Percentiles rank a stretch among this genome's conserved stretches.
Evolutionary conservation across 2,329 filamentous ascomycete species (phyloP).

Genomic region (Xylaria polymorpha): DNA sequence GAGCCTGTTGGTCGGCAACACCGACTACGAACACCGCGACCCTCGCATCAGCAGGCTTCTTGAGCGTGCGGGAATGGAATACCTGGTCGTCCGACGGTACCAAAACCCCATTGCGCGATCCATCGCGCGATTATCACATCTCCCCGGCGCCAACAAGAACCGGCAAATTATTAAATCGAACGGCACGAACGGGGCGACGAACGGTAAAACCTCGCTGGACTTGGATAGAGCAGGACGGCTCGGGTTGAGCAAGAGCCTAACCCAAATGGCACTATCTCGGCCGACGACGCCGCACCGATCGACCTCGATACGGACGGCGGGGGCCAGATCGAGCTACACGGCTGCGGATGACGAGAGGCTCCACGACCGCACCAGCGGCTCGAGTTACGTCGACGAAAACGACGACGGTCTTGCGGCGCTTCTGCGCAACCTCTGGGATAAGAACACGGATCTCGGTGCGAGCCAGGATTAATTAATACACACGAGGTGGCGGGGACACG

Average conservation of each 20-base stretch:
- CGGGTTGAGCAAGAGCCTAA: constrained; percentile 56
- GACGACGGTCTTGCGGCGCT: constrained; percentile 59
- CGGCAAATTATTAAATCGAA: constrained; percentile 58
- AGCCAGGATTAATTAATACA: constrained; percentile 30
- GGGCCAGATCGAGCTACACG: constrained; percentile 59
- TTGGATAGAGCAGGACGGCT: constrained; percentile 46
- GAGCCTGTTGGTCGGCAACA: constrained; percentile 63
- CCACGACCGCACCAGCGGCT: constrained; percentile 60
- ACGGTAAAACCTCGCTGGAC: constrained; percentile 46
- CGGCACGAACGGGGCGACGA: constrained; percentile 52
- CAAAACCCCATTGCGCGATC: constrained; percentile 77
- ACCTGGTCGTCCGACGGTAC: constrained; percentile 77
- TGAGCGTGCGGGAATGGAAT: constrained; percentile 77
- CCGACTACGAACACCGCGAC: constrained; percentile 69
- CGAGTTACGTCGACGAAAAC: constrained; percentile 61
- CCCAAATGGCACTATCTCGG: constrained; percentile 48
- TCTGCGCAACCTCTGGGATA: constrained; percentile 38
- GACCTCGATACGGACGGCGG: constrained; percentile 54
- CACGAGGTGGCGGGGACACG: neutral
- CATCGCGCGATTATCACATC: constrained; percentile 63
- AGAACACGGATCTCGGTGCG: constrained; percentile 32
- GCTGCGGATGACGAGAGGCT: constrained; percentile 57
- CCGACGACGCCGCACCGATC: constrained; percentile 51
- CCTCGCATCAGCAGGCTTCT: constrained; percentile 73
- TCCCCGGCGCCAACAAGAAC: constrained; percentile 64